Percentiles rank a stretch among this genome's conserved stretches.
Evolutionary conservation across 2,329 filamentous ascomycete species (phyloP).

Genomic region (Sclerotiophoma versabilis): DNA sequence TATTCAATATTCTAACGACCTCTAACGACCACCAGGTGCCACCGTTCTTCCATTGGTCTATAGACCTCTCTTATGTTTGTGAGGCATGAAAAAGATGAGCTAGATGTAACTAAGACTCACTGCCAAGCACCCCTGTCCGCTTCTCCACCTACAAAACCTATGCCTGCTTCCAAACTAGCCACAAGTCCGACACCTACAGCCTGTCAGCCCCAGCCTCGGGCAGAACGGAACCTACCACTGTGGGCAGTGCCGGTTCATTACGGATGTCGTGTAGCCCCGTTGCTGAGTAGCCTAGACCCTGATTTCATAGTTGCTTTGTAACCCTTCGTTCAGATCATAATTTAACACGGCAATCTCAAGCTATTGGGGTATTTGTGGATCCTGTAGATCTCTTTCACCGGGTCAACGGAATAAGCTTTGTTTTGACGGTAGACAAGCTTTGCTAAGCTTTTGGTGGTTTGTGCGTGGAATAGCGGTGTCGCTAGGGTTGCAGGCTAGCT

Average conservation of each 20-base stretch:
- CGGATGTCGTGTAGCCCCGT: not conserved
- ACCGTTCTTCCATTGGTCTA: too few relatives aligned
- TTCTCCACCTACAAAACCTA: not conserved
- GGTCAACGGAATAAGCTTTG: not conserved
- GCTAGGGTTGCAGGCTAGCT: too few relatives aligned
- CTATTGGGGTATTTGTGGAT: not conserved
- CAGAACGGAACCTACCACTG: not conserved
- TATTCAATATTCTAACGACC: too few relatives aligned
- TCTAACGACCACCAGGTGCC: too few relatives aligned
- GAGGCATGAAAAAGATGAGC: too few relatives aligned
- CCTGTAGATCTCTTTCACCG: constrained; percentile 1
- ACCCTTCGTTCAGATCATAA: not conserved
- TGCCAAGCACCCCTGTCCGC: too few relatives aligned
- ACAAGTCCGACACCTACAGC: not conserved
- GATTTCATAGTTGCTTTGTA: not conserved
- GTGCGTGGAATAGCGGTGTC: too few relatives aligned
- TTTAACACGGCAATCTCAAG: not conserved
- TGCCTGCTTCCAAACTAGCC: not conserved
- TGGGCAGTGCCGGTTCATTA: not conserved
- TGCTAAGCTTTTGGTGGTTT: constrained; percentile 1
- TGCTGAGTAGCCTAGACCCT: not conserved
- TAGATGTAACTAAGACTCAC: too few relatives aligned
- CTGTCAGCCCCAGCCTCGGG: not conserved
- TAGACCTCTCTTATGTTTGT: too few relatives aligned
- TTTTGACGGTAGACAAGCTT: not conserved